Evolutionary conservation across 2,329 filamentous ascomycete genomes (phyloP).

Genomic region (Akanthomyces muscarius): DNA sequence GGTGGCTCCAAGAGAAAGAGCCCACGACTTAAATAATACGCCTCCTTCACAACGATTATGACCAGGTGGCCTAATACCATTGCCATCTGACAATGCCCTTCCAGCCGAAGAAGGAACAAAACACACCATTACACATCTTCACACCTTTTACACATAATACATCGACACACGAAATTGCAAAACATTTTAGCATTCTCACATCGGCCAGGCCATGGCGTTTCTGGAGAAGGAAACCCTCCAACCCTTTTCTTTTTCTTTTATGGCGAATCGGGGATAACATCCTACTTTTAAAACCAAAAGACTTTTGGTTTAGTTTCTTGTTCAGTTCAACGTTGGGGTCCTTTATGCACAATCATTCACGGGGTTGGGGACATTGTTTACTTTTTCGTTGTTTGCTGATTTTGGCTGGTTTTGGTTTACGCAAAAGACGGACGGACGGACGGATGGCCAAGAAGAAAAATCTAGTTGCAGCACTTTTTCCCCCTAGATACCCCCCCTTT

Average conservation of each 20-base stretch:
- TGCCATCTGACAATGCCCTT: not conserved
- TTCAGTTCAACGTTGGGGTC: not conserved
- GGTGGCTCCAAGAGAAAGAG: conserved; percentile 50
- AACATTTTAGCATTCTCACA: not conserved
- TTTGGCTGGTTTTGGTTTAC: not conserved
- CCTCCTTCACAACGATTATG: not conserved
- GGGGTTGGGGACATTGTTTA: not conserved
- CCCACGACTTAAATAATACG: conserved; percentile 41
- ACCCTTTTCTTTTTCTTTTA: not conserved
- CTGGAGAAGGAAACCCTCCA: not conserved
- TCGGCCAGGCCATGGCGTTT: not conserved
- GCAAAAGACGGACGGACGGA: not conserved
- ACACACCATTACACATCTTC: not conserved
- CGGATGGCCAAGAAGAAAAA: not conserved
- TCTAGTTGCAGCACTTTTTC: not conserved
- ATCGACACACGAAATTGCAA: not conserved
- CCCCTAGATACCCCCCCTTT: conserved; percentile 7
- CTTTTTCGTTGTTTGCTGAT: not conserved
- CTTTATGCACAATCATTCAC: not conserved
- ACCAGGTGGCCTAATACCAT: not conserved
- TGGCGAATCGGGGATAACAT: not conserved
- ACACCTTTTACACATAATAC: not conserved
- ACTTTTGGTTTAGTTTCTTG: not conserved
- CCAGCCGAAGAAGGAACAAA: not conserved
- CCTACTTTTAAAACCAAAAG: not conserved